Evolutionary conservation across 371 early-diverging fungal genomes (phyloP).

Genomic region (Lichtheimia corymbifera): DNA sequence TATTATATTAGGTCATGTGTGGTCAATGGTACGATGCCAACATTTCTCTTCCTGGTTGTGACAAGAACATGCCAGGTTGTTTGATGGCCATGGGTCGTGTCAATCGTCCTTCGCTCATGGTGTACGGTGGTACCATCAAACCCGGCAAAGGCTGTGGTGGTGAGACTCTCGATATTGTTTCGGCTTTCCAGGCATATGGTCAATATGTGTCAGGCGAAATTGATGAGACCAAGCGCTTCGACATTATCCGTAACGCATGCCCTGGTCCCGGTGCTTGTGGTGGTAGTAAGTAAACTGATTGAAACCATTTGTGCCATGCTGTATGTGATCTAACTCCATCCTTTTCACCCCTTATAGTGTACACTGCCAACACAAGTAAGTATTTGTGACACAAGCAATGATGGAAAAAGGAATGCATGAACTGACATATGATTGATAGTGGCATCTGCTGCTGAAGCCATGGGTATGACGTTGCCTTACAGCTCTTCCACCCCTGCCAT

Average conservation of each 20-base stretch:
- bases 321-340: neutral
- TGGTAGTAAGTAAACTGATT: conserved; percentile 57
- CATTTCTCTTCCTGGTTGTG: conserved; percentile 86
- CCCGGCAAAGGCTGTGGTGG: conserved; percentile 72
- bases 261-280: conserved; percentile 98
- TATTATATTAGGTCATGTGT: conserved; percentile 58
- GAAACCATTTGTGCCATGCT: neutral
- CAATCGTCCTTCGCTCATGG: conserved; percentile 94
- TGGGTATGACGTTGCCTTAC: conserved; percentile 96
- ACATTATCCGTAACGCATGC: conserved; percentile 88
- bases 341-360: conserved; percentile 54
- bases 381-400: neutral
- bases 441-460: conserved; percentile 94
- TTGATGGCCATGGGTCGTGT: conserved; percentile 94
- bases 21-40: conserved; percentile 97
- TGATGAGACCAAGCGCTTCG: conserved; percentile 80
- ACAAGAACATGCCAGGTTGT: conserved; percentile 98
- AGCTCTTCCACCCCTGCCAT: conserved; percentile 89
- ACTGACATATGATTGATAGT: conserved; percentile 43
- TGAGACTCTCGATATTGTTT: conserved; percentile 85
- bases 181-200: conserved; percentile 96
- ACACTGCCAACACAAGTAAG: conserved; percentile 96
- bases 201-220: conserved; percentile 88
- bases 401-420: neutral
- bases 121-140: conserved; percentile 91